Evolutionary conservation across 2,329 filamentous ascomycete genomes (phyloP), one percentile per base, ranked within the genome.

Genomic region (Aspergillus oerlinghausenensis): DNA sequence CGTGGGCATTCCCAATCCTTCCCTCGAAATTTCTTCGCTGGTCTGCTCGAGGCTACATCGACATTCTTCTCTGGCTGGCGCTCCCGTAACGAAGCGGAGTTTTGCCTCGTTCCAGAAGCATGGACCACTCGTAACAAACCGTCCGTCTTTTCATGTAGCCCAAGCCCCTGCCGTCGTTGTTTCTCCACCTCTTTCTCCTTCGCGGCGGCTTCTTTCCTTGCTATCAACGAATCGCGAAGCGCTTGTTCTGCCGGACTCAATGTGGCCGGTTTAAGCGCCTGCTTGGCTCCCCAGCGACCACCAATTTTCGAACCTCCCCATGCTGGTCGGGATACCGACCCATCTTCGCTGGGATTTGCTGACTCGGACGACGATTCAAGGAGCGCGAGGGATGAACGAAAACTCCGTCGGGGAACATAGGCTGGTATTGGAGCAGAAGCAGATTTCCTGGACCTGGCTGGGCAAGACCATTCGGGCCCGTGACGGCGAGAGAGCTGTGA

Each of bases 381-480:
- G 28, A 57, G 54, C 26, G 65, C 55, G 40, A 59, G 52, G 43
- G 69, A 73, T 10, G 70, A 68, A 48, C 65, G 70, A 58, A 77
- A 75, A 6, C 63, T 60, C 54, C 74, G 72, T 56, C 68, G 66
- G 54, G 67, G 63, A 38, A 62, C 42, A 49, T 60, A 59, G 45
- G 54, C 55, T 52, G 65, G 51, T 32, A 58, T 52, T 45, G 63
- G 57, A 43, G 55, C 25, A 50, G 61, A 57, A 53, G 63, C 54
- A 58, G 64, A 55, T 62, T 62, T 55, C 60, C 62, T 64, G 53
- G 59, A 61, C 55, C 66, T 65, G 48, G 68, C 65, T 55, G 71
- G 66, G 64, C 70, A 72, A 53, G 71, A 69, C 64, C 74, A 67
- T 63, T 76, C 74, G 65, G 75, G 60, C 60, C 70, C 68, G 57